Evolutionary conservation across 1,284 basidiomycete genomes (phyloP).

Genomic region (Austropuccinia psidii): DNA sequence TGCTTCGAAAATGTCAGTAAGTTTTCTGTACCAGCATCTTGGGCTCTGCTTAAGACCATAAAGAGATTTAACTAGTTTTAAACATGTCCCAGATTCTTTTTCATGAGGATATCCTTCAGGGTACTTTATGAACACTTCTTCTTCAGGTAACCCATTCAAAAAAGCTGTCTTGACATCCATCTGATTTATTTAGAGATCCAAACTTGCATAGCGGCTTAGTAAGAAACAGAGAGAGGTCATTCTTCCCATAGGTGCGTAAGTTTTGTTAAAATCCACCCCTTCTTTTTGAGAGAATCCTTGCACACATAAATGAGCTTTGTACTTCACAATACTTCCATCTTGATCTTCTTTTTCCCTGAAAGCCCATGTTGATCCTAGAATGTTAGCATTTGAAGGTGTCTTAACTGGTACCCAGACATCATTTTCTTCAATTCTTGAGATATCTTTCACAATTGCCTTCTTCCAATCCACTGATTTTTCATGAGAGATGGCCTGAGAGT

Average conservation of each 20-base stretch:
- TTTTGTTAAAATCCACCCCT: background rate
- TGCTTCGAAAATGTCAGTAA: background rate
- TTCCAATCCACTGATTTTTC: no score
- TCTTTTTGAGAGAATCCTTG: background rate
- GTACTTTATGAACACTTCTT: background rate
- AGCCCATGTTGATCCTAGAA: background rate
- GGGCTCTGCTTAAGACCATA: slow-evolving; percentile 1
- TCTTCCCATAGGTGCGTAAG: background rate
- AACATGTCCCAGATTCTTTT: background rate
- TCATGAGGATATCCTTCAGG: background rate
- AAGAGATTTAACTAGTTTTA: background rate
- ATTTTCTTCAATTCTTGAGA: no score
- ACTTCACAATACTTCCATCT: background rate
- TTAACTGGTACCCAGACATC: background rate
- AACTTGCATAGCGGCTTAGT: background rate
- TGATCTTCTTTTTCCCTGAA: background rate
- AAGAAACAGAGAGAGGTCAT: background rate
- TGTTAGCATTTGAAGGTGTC: background rate
- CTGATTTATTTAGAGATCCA: background rate
- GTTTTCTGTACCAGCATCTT: background rate
- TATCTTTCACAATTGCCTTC: no score
- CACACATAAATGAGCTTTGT: background rate
- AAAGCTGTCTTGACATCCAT: background rate
- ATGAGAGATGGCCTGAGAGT: no score
- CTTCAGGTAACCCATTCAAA: background rate